Base-by-base conservation (phyloP, 371 early-diverging fungal genomes). In the Syncephalastrum racemosum region DNA sequence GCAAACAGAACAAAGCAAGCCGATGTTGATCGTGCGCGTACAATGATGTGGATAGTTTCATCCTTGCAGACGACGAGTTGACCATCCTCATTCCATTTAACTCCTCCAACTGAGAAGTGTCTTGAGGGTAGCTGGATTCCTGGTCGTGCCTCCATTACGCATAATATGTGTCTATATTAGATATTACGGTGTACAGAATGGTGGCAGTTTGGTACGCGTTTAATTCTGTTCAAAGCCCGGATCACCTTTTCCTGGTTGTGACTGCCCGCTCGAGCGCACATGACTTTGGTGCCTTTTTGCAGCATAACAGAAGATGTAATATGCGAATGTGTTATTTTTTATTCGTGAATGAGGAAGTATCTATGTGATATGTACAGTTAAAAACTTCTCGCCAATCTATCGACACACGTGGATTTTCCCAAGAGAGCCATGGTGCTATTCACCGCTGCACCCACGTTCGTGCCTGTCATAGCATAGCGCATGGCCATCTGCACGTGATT, bases 401-500 rank as follows among this genome's bases (percentile, higher is more conserved):
- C 62, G 7, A 79, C 24, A 39, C 78, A 78, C 40, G 67, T 62
- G 12, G 65, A 40, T 46, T 73, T 66, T 4, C 86, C 86, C 18
- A 87, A 69, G 0, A 75, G 69, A 46, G 71, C 59, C 55, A 84
- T 77, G 0, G 84, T 85, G 31, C 79, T 81, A 4, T 77, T 76
- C 16, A 88, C 79, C 36, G 82, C 84, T 15, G 85, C 83, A 13
- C 88, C 88, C 20, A 84, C 79, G 67, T 76, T 75, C 13, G 81
- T 75, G 6, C 88, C 90, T 14, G 88, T 83, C 8, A 88, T 64
- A 0, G 71, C 73, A 56, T 85, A 88, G 3, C 90, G 73, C 12
- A 86, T 55, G 0, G 77, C 79, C 64, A 84, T 86, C 87, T 86
- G 85, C 15, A 87, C 67, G 23, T 73, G 77, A 25, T 81, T 83